phyloP scores from a whole-genome alignment of 805 yeast genomes.

The Metschnikowia colocasiae region DNA sequence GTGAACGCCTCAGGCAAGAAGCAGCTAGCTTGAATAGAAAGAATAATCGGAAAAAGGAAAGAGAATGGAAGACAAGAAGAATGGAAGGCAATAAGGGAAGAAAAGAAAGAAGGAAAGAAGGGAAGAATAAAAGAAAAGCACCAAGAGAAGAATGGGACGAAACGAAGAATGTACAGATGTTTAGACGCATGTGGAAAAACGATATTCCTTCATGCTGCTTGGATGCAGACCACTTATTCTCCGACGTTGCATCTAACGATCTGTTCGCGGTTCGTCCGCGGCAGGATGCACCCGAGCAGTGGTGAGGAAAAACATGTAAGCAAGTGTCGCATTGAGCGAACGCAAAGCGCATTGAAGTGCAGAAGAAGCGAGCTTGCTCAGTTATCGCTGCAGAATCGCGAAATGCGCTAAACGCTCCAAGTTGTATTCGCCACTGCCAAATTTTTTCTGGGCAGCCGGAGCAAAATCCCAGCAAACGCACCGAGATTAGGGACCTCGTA shows the following conservation, averaged over 20 bases:
- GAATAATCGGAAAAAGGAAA: background rate
- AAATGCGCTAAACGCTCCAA: background rate
- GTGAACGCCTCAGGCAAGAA: background rate
- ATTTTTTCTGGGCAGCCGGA: background rate
- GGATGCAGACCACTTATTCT: background rate
- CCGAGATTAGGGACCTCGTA: background rate
- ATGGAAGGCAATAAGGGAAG: background rate
- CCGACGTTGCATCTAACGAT: conserved; percentile 1
- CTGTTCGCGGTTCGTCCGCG: background rate
- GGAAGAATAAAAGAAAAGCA: background rate
- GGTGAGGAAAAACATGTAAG: background rate
- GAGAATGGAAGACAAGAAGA: background rate
- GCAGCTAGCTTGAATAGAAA: background rate
- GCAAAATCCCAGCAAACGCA: background rate
- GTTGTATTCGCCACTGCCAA: background rate
- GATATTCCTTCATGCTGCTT: background rate
- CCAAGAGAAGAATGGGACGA: background rate
- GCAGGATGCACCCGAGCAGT: background rate
- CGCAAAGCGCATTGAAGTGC: background rate
- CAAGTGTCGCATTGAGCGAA: background rate
- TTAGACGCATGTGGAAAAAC: background rate
- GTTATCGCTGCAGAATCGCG: background rate
- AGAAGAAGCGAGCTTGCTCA: background rate
- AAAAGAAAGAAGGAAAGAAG: background rate
- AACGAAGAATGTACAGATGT: background rate